Conservation (phyloP, 805 yeast species). For the Suhomyces sp. region DNA sequence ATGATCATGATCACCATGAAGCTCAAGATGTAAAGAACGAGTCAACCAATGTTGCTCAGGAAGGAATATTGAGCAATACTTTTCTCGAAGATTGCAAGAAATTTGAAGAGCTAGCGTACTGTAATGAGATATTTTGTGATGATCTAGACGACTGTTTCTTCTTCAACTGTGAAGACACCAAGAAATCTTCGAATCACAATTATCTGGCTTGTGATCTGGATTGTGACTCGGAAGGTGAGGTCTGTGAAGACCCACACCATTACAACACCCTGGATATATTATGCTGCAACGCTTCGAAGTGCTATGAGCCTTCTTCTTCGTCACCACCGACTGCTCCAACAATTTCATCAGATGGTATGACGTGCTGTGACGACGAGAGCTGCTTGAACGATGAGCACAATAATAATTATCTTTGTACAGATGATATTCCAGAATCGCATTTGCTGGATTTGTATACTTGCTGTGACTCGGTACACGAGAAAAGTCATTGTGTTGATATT, state of each 20-base stretch:
- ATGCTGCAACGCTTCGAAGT: slow-evolving; percentile 3
- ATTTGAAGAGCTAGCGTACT: slow-evolving; percentile 30
- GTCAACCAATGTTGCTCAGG: not conserved
- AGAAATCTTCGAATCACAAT: not conserved
- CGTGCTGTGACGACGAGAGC: slow-evolving; percentile 4
- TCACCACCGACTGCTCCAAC: not conserved
- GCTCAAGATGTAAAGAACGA: not conserved
- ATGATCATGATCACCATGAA: slow-evolving; percentile 27
- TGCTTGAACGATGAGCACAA: slow-evolving; percentile 2
- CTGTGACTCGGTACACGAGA: not conserved
- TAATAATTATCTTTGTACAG: not conserved
- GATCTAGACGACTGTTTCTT: slow-evolving; percentile 46
- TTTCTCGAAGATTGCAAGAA: slow-evolving; percentile 21
- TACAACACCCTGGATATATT: not conserved
- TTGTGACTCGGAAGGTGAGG: not conserved
- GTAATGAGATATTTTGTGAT: slow-evolving; percentile 41
- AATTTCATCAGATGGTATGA: not conserved
- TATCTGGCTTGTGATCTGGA: not conserved
- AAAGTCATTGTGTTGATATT: not conserved
- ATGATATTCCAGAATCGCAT: not conserved
- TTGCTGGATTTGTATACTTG: not conserved
- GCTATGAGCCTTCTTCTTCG: slow-evolving; percentile 4
- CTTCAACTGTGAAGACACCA: slow-evolving; percentile 28
- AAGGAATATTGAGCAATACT: not conserved
- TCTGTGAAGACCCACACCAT: not conserved